phyloP scores from a whole-genome alignment of 2,329 filamentous ascomycete species.

The Colletotrichum brevisporum region DNA sequence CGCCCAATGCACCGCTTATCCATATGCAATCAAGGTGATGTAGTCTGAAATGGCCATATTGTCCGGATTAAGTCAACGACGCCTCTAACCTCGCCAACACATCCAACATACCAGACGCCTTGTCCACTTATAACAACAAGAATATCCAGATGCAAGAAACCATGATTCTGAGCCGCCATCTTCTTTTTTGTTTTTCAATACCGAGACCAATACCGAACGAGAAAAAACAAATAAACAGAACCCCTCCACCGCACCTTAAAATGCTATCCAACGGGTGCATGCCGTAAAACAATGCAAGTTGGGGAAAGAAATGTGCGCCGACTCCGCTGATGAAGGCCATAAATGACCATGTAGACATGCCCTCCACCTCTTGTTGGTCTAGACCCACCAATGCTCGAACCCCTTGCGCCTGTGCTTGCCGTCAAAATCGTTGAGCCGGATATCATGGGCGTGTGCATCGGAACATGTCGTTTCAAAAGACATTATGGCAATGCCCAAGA shows the following conservation, averaged over 20 bases:
- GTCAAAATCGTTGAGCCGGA: slow-evolving; percentile 36
- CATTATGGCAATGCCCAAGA: slow-evolving; percentile 37
- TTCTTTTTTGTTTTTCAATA: slow-evolving; percentile 34
- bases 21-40: too few species aligned
- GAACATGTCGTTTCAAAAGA: slow-evolving; percentile 23
- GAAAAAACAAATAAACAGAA: background rate
- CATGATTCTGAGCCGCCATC: slow-evolving; percentile 31
- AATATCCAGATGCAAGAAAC: slow-evolving; percentile 36
- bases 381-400: slow-evolving; percentile 26
- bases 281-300: background rate
- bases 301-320: slow-evolving; percentile 18
- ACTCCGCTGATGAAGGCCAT: slow-evolving; percentile 25
- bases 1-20: too few species aligned
- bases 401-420: slow-evolving; percentile 38
- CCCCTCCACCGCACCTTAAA: background rate
- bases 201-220: slow-evolving; percentile 12
- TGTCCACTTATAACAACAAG: slow-evolving; percentile 21
- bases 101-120: slow-evolving; percentile 32
- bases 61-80: slow-evolving; percentile 23
- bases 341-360: slow-evolving; percentile 2
- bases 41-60: slow-evolving; percentile 11
- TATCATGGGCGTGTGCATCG: slow-evolving; percentile 33
- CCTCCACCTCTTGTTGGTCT: slow-evolving; percentile 7
- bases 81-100: slow-evolving; percentile 27
- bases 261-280: background rate